A percentile compares a stretch with the other conserved stretches of the same genome.
These are phyloP conservation scores for Phytophthora ramorum DNA, from an alignment of 352 stramenopile species.

Conservation along the genomic window DNA sequence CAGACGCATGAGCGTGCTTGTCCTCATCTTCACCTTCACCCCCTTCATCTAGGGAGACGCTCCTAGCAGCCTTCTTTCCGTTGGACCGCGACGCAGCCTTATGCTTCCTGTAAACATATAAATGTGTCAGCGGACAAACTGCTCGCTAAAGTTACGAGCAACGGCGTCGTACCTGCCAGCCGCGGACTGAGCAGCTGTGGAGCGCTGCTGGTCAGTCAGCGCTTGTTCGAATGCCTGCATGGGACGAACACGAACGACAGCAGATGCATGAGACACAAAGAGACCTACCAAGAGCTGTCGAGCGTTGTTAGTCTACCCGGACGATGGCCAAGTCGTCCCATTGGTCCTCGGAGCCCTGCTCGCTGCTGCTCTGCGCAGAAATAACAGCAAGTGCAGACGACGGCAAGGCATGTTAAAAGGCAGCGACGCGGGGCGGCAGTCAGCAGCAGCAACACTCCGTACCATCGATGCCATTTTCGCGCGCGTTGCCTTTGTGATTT, in stretches of 20 bases:
- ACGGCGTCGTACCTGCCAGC: constrained; percentile 16
- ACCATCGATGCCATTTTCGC: constrained; percentile 23
- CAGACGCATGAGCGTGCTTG: constrained; percentile 3
- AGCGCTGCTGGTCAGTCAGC: constrained; percentile 56
- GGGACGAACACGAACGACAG: not conserved
- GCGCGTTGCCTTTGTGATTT: not conserved
- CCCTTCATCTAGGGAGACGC: constrained; percentile 28
- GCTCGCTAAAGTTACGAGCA: not conserved
- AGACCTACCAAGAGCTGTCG: not conserved
- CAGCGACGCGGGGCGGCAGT: not conserved
- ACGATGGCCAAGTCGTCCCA: constrained; percentile 89
- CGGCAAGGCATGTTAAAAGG: constrained; percentile 4
- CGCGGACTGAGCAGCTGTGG: constrained; percentile 12
- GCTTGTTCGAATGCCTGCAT: constrained; percentile 79
- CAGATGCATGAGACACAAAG: constrained; percentile 12
- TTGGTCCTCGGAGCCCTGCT: constrained; percentile 61
- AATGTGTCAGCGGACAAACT: not conserved
- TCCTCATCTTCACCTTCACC: constrained; percentile 18
- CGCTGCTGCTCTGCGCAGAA: constrained; percentile 49
- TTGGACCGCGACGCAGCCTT: constrained; percentile 10
- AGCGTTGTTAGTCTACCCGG: constrained; percentile 39
- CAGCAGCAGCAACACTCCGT: not conserved
- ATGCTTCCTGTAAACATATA: constrained; percentile 32
- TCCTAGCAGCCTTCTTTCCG: constrained; percentile 32
- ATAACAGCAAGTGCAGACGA: not conserved